Evolutionary conservation across 306 rosid genomes (phyloP), one percentile per base, ranked within the genome.

Genomic region (Purshia tridentata): DNA sequence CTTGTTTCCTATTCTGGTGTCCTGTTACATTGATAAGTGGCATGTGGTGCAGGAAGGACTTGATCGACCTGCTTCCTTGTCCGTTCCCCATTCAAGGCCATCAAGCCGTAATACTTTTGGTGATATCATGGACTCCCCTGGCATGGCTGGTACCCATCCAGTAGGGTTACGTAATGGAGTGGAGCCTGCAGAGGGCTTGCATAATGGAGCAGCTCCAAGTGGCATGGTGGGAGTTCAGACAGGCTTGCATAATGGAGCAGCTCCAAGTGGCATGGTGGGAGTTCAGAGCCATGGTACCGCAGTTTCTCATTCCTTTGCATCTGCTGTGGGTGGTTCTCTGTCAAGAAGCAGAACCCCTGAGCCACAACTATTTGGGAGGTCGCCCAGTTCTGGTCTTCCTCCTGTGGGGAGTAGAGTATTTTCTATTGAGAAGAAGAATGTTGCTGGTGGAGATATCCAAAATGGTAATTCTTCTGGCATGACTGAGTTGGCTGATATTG

Each of bases 301-400:
- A 40, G 72, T 18, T 73, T 80, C 98, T 72, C 86, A 67, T 67
- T 75, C 84, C 74, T 87, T 85, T 84, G 55, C 85, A 72, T 73
- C 97, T 56, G 76, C 88, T 42, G 81, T 81, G 62, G 88, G 92
- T 58, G 77, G 88, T 65, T 78, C 96, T 68, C 72, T 88, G 72
- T 81, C 96, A 10, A 85, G 91, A 74, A 86, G 86, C 69, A 78
- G 88, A 69, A 88, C 95, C 49, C 95, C 97, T 68, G 99, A 94
- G 68, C 86, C 76, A 40, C 93, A 85, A 70, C 63, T 80, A 50
- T 84, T 84, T 86, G 97, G 93, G 65, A 79, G 89, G 80, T 70
- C 91, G 52, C 76, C 83, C 62, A 86, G 90, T 74, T 79, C 85
- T 67, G 80, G 88, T 58, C 87, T 86, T 77, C 86, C 90, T 59